A percentile compares a stretch with the other conserved stretches of the same genome.
These are phyloP conservation scores for Aspergillus quadrilineatus DNA, from an alignment of 2,329 filamentous ascomycete species.

Conservation along the genomic window DNA sequence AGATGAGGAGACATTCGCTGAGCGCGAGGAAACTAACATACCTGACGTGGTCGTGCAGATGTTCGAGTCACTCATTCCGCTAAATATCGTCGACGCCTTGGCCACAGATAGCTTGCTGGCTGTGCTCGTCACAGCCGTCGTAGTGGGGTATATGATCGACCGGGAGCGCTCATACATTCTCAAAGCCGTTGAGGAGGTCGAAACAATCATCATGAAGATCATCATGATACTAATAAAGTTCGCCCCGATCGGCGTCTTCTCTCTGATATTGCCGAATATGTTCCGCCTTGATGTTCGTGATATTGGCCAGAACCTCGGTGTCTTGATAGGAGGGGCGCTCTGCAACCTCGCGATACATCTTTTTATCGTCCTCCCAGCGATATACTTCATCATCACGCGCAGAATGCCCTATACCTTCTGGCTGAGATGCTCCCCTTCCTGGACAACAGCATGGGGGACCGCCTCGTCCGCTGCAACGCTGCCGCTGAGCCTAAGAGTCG, in stretches of 20 bases:
- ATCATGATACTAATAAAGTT: slow-evolving; percentile 8
- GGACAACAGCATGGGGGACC: slow-evolving; percentile 7
- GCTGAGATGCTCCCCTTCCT: background rate
- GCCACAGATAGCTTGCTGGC: slow-evolving; percentile 10
- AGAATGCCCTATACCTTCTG: slow-evolving; percentile 5
- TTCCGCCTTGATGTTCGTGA: slow-evolving; percentile 7
- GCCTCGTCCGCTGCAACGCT: slow-evolving; percentile 8
- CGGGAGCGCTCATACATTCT: slow-evolving; percentile 1
- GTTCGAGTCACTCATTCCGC: slow-evolving; percentile 9
- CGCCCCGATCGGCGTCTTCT: slow-evolving; percentile 9
- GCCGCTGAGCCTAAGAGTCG: slow-evolving; percentile 1
- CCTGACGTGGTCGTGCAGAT: slow-evolving; percentile 11
- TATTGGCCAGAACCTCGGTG: slow-evolving; percentile 10
- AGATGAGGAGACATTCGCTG: slow-evolving; percentile 1
- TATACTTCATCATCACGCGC: slow-evolving; percentile 6
- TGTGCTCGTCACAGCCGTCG: slow-evolving; percentile 6
- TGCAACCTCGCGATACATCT: slow-evolving; percentile 6
- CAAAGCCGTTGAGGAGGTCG: slow-evolving; percentile 5
- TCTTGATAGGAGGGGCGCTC: slow-evolving; percentile 6
- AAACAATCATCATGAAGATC: slow-evolving; percentile 9
- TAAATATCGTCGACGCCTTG: slow-evolving; percentile 6
- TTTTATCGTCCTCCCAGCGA: slow-evolving; percentile 4
- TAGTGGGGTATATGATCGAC: slow-evolving; percentile 8
- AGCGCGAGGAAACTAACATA: slow-evolving; percentile 3
- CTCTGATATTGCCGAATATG: slow-evolving; percentile 10